Percentiles rank a stretch among this genome's conserved stretches.
Conservation (phyloP, 805 yeast genomes). For the Starmerella potacharoeniae region DNA sequence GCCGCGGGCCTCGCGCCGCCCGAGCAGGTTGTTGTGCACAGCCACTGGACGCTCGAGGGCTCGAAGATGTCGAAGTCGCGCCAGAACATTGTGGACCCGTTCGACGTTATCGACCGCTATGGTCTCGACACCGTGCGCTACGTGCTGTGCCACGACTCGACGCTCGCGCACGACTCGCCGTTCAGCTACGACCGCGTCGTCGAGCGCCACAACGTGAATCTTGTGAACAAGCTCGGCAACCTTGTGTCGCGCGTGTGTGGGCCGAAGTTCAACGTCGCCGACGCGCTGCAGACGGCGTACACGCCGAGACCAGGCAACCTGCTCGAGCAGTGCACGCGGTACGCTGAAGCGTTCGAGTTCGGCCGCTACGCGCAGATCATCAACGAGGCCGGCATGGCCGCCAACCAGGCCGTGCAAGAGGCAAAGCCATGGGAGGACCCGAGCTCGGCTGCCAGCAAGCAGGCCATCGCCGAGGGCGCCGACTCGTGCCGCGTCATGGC, state of each 20-base stretch:
- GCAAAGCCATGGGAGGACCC: conserved; percentile 62
- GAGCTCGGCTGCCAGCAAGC: conserved; percentile 21
- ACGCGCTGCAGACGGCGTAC: conserved; percentile 1
- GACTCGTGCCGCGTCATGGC: conserved; percentile 61
- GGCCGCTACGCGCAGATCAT: conserved; percentile 32
- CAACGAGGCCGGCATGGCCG: conserved; percentile 27
- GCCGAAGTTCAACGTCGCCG: conserved; percentile 44
- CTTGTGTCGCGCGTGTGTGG: conserved; percentile 65
- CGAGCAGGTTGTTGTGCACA: conserved; percentile 67
- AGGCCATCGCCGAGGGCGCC: conserved; percentile 48
- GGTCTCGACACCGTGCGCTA: conserved; percentile 56
- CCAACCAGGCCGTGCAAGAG: conserved; percentile 57
- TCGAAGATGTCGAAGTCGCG: conserved; percentile 85
- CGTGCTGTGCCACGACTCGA: conserved; percentile 64
- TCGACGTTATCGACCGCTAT: conserved; percentile 47
- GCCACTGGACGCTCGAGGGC: conserved; percentile 89
- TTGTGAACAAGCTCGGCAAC: conserved; percentile 78
- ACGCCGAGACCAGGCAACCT: conserved; percentile 21
- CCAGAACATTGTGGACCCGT: conserved; percentile 91
- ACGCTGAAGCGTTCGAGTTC: conserved; percentile 47
- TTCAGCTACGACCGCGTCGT: conserved; percentile 53
- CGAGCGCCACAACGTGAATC: conserved; percentile 33
- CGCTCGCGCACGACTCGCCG: conserved; percentile 66
- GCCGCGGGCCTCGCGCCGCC: conserved; percentile 72
- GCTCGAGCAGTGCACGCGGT: conserved; percentile 46